A percentile compares a stretch with the other conserved stretches of the same genome.
Evolutionary conservation across 169 alveolate genomes (phyloP).

Genomic region (Ichthyophthirius multifiliis): DNA sequence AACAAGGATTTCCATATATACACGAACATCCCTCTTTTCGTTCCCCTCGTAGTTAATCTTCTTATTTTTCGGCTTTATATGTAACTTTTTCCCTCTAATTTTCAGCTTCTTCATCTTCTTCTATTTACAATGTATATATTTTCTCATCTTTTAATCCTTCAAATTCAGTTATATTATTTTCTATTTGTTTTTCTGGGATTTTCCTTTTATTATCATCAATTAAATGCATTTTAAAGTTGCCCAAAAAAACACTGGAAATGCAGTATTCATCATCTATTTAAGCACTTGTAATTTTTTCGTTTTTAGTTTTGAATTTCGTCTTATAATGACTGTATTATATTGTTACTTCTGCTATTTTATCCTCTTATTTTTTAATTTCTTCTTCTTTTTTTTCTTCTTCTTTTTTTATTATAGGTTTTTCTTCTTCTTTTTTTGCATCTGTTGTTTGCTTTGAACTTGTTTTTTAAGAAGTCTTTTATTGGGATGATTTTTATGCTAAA

Average conservation of each 20-base stretch:
- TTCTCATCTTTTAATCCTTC: not conserved
- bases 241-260: not conserved
- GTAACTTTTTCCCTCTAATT: not conserved
- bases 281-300: not conserved
- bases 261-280: not conserved
- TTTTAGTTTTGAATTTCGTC: not conserved
- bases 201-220: not conserved
- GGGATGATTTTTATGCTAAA: too few species aligned
- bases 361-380: not conserved
- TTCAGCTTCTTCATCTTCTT: constrained; percentile 9
- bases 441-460: not conserved
- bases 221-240: constrained; percentile 8
- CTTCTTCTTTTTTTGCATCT: not conserved
- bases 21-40: constrained; percentile 9
- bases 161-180: not conserved
- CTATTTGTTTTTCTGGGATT: not conserved
- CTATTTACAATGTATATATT: not conserved
- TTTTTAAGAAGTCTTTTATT: too few species aligned
- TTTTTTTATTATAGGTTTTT: not conserved
- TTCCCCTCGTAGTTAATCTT: not conserved
- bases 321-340: not conserved
- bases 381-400: not conserved
- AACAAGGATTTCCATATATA: constrained; percentile 6
- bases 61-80: not conserved
- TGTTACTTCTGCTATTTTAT: not conserved